A percentile compares a stretch with the other conserved stretches of the same genome.
These are phyloP conservation scores for Cucurbita ficifolia DNA, from an alignment of 306 rosid genomes.

Conservation along the genomic window DNA sequence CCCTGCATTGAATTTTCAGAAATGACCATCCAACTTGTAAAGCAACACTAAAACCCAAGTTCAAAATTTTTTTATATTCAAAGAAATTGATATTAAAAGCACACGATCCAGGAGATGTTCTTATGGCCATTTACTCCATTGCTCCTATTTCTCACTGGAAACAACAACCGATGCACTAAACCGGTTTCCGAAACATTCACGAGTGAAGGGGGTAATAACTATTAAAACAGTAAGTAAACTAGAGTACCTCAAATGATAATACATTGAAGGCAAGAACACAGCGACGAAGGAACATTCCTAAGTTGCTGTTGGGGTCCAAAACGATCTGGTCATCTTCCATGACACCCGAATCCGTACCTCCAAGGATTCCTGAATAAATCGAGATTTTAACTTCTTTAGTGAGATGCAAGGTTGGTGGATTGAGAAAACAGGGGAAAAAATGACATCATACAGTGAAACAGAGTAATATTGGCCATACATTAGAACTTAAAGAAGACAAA, in stretches of 20 bases:
- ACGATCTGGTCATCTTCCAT: conserved; percentile 66
- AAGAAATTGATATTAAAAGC: not conserved
- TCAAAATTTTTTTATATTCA: not conserved
- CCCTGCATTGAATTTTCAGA: conserved; percentile 45
- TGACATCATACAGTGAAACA: not conserved
- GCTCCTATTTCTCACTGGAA: not conserved
- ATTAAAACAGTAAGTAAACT: not conserved
- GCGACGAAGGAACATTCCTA: conserved; percentile 78
- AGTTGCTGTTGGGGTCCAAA: conserved; percentile 69
- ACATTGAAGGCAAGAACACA: conserved; percentile 81
- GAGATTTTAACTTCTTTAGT: not conserved
- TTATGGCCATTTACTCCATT: not conserved
- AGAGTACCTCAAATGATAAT: conserved; percentile 66
- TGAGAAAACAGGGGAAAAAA: not conserved
- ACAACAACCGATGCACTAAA: not conserved
- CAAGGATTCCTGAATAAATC: conserved; percentile 55
- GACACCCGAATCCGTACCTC: conserved; percentile 50
- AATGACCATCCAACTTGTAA: not conserved
- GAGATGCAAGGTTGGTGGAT: not conserved
- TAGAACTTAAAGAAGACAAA: not conserved
- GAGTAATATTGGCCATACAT: not conserved
- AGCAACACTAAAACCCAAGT: not conserved
- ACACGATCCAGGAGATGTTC: not conserved
- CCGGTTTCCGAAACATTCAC: not conserved
- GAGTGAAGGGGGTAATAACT: not conserved